A percentile compares a stretch with the other conserved stretches of the same genome.
Conservation (phyloP, 1,139 yeast genomes). For the Yamadazyma kanchanaburiensis region DNA sequence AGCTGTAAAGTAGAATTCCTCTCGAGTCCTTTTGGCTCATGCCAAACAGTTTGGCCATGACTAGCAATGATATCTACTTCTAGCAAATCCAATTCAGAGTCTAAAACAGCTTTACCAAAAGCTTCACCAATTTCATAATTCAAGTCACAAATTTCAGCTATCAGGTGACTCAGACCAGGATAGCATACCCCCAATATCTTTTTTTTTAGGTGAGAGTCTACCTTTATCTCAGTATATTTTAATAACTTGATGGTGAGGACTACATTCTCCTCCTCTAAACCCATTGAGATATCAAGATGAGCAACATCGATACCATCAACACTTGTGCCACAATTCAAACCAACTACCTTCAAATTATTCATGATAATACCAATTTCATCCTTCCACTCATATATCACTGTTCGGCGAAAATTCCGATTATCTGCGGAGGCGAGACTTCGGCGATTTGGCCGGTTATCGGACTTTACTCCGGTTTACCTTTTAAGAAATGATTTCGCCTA, state of each 20-base stretch:
- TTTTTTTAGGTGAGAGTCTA: constrained; percentile 7
- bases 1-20: constrained; percentile 10
- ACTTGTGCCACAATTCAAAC: constrained; percentile 11
- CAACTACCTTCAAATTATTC: constrained; percentile 17
- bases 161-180: constrained; percentile 8
- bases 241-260: constrained; percentile 10
- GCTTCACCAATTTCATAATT: constrained; percentile 9
- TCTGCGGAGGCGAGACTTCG: too few species aligned
- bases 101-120: constrained; percentile 13
- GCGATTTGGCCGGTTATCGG: too few species aligned
- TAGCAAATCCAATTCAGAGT: constrained; percentile 6
- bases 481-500: too few species aligned
- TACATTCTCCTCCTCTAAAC: constrained; percentile 3
- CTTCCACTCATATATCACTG: too few species aligned
- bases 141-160: constrained; percentile 10
- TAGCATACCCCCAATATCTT: constrained; percentile 7
- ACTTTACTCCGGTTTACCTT: too few species aligned
- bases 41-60: constrained; percentile 15
- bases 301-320: constrained; percentile 13
- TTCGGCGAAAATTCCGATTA: too few species aligned
- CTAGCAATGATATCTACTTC: constrained; percentile 11
- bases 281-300: constrained; percentile 9
- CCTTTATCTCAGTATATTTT: constrained; percentile 10
- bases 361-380: too few species aligned
- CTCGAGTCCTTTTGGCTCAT: constrained; percentile 6